These are phyloP conservation scores for Carex cristatella DNA, from an alignment of 176 grass and related monocot species.

Conservation along the genomic window DNA sequence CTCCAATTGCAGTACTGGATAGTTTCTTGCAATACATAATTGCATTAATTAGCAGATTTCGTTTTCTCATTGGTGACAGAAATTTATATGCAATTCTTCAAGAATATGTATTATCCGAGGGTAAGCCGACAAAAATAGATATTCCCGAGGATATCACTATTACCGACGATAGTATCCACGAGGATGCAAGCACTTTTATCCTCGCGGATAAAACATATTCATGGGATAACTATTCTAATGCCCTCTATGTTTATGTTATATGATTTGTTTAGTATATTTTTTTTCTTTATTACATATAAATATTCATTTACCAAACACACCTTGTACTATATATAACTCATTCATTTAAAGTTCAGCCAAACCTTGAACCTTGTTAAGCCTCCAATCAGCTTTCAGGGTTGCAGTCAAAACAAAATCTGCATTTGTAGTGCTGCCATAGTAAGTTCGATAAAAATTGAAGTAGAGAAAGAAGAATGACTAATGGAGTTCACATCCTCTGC, in stretches of 20 bases:
- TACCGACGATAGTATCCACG: too few species aligned
- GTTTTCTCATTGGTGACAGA: background rate
- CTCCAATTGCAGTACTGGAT: background rate
- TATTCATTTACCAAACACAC: background rate
- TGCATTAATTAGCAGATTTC: too few species aligned
- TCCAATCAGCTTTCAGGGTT: background rate
- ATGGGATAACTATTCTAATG: too few species aligned
- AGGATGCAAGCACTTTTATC: too few species aligned
- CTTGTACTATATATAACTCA: background rate
- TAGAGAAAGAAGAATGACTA: background rate
- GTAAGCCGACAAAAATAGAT: too few species aligned
- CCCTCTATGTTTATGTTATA: too few species aligned
- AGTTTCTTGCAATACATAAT: background rate
- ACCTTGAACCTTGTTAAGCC: background rate
- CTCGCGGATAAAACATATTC: too few species aligned
- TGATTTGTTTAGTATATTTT: background rate
- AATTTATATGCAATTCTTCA: background rate
- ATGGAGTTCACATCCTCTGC: background rate
- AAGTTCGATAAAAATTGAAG: background rate
- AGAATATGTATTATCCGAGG: too few species aligned
- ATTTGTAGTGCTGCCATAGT: background rate
- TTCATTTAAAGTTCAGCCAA: too few species aligned
- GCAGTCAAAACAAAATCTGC: background rate
- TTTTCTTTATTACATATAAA: background rate
- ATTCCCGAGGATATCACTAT: too few species aligned